Percentiles rank a stretch among this genome's conserved stretches.
Conservation (phyloP, 208 protist genomes). For the Chromosphaera perkinsii region DNA sequence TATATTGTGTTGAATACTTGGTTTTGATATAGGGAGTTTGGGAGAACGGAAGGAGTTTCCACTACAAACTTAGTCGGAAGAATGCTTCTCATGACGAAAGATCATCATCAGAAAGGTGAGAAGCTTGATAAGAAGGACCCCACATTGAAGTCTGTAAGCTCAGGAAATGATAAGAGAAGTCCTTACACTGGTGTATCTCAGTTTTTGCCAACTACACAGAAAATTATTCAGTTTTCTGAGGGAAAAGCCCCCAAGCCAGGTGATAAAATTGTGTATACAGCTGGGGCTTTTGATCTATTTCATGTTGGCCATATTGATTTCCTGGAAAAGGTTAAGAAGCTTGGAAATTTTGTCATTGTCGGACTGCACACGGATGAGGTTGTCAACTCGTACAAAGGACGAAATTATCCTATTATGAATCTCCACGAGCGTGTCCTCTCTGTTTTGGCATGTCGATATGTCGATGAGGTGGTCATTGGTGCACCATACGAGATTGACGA, state of each 20-base stretch:
- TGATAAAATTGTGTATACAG: slow-evolving; percentile 89
- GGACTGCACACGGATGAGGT: slow-evolving; percentile 86
- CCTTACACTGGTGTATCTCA: slow-evolving; percentile 45
- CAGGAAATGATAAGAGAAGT: slow-evolving; percentile 8
- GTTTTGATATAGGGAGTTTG: slow-evolving; percentile 33
- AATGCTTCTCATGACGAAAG: slow-evolving; percentile 87
- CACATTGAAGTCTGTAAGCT: neutral
- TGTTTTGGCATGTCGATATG: slow-evolving; percentile 81
- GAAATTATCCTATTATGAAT: slow-evolving; percentile 95
- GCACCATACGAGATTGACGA: slow-evolving; percentile 81
- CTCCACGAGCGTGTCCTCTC: slow-evolving; percentile 90
- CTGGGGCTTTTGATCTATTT: slow-evolving; percentile 94
- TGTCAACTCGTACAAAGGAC: slow-evolving; percentile 76
- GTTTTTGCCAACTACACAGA: slow-evolving; percentile 78
- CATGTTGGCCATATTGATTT: slow-evolving; percentile 86
- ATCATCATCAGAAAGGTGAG: slow-evolving; percentile 36
- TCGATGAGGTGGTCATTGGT: slow-evolving; percentile 96
- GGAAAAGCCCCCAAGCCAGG: slow-evolving; percentile 66
- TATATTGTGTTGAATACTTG: neutral
- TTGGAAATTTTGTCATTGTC: slow-evolving; percentile 89
- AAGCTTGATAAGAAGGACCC: neutral
- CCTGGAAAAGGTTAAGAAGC: slow-evolving; percentile 77
- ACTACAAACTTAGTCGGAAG: slow-evolving; percentile 94
- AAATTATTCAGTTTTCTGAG: slow-evolving; percentile 87
- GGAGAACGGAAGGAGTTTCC: slow-evolving; percentile 75